A percentile compares a stretch with the other conserved stretches of the same genome.
Evolutionary conservation across 2,329 filamentous ascomycete species (phyloP).

Genomic region (Aspergillus persii): DNA sequence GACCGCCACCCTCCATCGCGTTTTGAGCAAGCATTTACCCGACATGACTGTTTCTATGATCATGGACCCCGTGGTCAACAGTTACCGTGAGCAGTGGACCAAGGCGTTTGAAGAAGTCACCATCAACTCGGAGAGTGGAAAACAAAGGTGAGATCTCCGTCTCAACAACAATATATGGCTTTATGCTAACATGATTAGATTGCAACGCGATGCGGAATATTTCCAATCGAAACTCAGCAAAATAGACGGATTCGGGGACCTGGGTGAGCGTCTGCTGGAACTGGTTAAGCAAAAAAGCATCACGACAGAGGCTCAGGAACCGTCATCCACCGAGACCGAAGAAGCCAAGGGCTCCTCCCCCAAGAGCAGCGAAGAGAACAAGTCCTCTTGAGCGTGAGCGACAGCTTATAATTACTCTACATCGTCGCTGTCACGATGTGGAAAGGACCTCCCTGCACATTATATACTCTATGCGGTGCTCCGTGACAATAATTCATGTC

Average conservation of each 20-base stretch:
- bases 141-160: slow-evolving; percentile 61
- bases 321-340: not conserved
- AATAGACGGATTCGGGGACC: slow-evolving; percentile 73
- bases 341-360: not conserved
- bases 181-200: slow-evolving; percentile 49
- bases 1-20: slow-evolving; percentile 78
- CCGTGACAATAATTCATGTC: not conserved
- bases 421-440: not conserved
- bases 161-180: not conserved
- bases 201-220: slow-evolving; percentile 72
- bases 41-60: slow-evolving; percentile 76
- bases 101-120: slow-evolving; percentile 65
- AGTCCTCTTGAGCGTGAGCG: not conserved
- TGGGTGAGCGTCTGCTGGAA: slow-evolving; percentile 66
- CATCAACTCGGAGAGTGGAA: slow-evolving; percentile 65
- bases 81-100: slow-evolving; percentile 76
- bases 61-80: slow-evolving; percentile 79
- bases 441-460: not conserved
- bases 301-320: slow-evolving; percentile 12
- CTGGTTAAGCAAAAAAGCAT: slow-evolving; percentile 40
- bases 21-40: slow-evolving; percentile 76
- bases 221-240: slow-evolving; percentile 70
- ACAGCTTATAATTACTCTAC: not conserved
- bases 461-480: not conserved
- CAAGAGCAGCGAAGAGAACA: slow-evolving; percentile 1